Conservation (phyloP, 2,329 filamentous ascomycete genomes). For the Cladosporium sp. region DNA sequence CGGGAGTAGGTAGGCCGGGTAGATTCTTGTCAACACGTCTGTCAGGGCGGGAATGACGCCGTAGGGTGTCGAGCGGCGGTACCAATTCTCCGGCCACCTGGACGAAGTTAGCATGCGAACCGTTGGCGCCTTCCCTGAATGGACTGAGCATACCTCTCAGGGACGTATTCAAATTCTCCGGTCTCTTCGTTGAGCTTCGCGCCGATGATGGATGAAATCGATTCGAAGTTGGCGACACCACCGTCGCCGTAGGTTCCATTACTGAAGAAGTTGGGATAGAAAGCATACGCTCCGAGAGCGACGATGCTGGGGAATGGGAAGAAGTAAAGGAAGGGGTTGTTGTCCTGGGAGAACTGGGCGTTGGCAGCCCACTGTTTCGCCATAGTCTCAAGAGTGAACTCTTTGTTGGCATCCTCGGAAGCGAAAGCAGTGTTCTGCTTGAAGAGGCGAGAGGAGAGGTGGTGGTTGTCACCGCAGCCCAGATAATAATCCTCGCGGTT, state of each 20-base stretch:
- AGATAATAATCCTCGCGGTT: slow-evolving; percentile 32
- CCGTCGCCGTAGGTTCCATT: slow-evolving; percentile 27
- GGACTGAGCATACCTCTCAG: too few species aligned
- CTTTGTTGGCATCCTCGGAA: slow-evolving; percentile 15
- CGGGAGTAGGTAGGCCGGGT: too few species aligned
- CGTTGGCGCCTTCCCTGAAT: too few species aligned
- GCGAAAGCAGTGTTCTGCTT: slow-evolving; percentile 26
- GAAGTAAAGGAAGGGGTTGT: slow-evolving; percentile 23
- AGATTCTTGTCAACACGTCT: too few species aligned
- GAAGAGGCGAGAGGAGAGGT: slow-evolving; percentile 26
- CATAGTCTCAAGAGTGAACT: slow-evolving; percentile 24
- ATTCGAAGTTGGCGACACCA: too few species aligned
- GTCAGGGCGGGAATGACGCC: too few species aligned
- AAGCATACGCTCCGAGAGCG: slow-evolving; percentile 24
- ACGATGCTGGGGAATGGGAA: slow-evolving; percentile 30
- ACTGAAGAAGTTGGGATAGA: slow-evolving; percentile 29
- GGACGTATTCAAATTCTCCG: too few species aligned
- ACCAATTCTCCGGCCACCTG: too few species aligned
- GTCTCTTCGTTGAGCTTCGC: too few species aligned
- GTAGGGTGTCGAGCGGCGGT: too few species aligned
- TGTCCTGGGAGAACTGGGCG: slow-evolving; percentile 14
- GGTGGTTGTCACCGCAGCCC: slow-evolving; percentile 29
- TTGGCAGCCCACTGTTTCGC: slow-evolving; percentile 18
- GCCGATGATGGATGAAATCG: too few species aligned
- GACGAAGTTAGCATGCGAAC: too few species aligned